Conservation (phyloP, 768 basidiomycete species). For the Macrolepiota fuliginosa region DNA sequence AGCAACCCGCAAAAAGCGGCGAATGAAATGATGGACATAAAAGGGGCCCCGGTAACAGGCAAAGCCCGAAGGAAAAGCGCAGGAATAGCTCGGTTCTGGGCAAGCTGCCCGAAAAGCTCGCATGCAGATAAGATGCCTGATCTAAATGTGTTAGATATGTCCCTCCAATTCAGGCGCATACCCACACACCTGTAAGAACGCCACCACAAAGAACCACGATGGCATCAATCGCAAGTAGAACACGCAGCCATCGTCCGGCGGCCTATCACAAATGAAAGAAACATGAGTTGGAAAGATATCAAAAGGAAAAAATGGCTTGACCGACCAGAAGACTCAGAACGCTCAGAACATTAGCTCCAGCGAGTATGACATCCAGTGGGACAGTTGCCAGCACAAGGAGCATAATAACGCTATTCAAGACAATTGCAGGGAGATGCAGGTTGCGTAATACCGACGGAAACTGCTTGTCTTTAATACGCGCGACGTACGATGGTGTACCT, state of each 20-base stretch:
- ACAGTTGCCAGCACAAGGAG: conserved; percentile 58
- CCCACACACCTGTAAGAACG: conserved; percentile 55
- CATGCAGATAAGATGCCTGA: conserved; percentile 58
- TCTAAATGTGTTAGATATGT: neutral
- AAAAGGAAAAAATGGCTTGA: neutral
- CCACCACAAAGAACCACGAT: conserved; percentile 72
- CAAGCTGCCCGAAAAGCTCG: conserved; percentile 55
- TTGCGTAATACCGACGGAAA: conserved; percentile 65
- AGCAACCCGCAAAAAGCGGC: conserved; percentile 45
- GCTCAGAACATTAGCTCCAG: conserved; percentile 61
- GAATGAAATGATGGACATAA: conserved; percentile 51
- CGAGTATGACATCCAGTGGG: conserved; percentile 45
- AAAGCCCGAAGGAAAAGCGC: conserved; percentile 43
- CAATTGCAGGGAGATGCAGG: conserved; percentile 56
- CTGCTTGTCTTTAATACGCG: conserved; percentile 52
- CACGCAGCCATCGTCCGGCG: conserved; percentile 60
- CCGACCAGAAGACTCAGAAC: conserved; percentile 55
- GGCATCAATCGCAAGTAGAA: conserved; percentile 64
- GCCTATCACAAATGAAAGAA: conserved; percentile 30
- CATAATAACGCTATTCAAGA: conserved; percentile 56
- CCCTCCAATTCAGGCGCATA: neutral
- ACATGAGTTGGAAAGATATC: neutral
- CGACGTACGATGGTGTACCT: conserved; percentile 66
- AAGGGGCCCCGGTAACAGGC: conserved; percentile 49
- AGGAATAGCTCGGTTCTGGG: conserved; percentile 62